A percentile compares a stretch with the other conserved stretches of the same genome.
These are phyloP conservation scores for Podospora tetraspora DNA, from an alignment of 495 filamentous ascomycete species.

Conservation along the genomic window DNA sequence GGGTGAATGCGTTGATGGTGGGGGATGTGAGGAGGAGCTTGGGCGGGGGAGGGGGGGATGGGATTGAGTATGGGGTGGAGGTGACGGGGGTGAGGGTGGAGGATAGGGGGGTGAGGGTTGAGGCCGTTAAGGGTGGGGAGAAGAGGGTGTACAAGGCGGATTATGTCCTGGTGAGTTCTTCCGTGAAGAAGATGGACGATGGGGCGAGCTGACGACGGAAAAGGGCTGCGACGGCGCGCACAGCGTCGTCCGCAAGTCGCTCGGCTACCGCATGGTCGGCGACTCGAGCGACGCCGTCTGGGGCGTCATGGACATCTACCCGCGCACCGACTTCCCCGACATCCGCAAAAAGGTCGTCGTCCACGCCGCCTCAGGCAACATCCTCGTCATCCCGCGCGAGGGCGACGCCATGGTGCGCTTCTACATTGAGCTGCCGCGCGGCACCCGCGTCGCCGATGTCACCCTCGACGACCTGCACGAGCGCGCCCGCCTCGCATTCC, in stretches of 20 bases:
- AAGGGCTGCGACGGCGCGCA: slow-evolving; percentile 78
- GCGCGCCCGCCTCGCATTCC: slow-evolving; percentile 54
- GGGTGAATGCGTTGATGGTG: slow-evolving; percentile 60
- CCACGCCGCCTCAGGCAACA: slow-evolving; percentile 48
- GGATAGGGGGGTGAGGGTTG: slow-evolving; percentile 44
- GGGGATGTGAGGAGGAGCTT: slow-evolving; percentile 39
- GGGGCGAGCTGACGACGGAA: slow-evolving; percentile 6
- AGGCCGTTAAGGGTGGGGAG: slow-evolving; percentile 46
- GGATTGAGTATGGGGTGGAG: slow-evolving; percentile 57
- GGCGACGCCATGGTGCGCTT: slow-evolving; percentile 55
- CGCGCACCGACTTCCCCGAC: slow-evolving; percentile 70
- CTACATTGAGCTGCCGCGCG: slow-evolving; percentile 53
- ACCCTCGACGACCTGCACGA: slow-evolving; percentile 55
- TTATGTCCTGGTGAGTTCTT: slow-evolving; percentile 57
- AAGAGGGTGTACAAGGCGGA: slow-evolving; percentile 55
- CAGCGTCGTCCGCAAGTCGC: slow-evolving; percentile 57
- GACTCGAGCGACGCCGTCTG: slow-evolving; percentile 62
- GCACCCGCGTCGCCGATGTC: slow-evolving; percentile 33
- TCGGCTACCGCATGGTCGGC: slow-evolving; percentile 68
- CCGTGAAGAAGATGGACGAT: neutral
- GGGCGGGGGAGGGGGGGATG: slow-evolving; percentile 34
- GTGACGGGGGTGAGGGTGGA: slow-evolving; percentile 50
- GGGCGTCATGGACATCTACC: slow-evolving; percentile 80
- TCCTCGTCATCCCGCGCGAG: slow-evolving; percentile 64
- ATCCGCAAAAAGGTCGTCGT: slow-evolving; percentile 57